phyloP scores from a whole-genome alignment of 169 alveolate species.

The Besnoitia besnoiti region DNA sequence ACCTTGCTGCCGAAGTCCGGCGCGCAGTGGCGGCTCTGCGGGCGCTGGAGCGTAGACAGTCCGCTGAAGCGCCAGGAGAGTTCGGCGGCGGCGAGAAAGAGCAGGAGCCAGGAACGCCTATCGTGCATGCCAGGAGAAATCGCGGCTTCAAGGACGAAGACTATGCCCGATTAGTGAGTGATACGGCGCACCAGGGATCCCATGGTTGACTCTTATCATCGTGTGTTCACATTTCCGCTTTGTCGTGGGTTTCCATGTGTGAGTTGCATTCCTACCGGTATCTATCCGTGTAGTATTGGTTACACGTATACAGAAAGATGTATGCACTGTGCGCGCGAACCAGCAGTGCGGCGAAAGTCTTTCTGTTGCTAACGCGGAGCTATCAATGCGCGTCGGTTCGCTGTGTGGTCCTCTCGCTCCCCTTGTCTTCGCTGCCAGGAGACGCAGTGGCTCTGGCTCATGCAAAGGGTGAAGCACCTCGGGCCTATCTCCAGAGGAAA shows the following conservation, averaged over 20 bases:
- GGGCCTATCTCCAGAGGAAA: constrained; percentile 7
- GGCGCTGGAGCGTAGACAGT: neutral
- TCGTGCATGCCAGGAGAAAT: neutral
- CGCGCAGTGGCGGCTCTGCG: neutral
- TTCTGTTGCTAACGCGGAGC: neutral
- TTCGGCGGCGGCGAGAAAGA: neutral
- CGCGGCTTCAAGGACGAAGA: neutral
- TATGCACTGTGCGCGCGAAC: neutral
- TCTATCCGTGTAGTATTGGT: too few species aligned
- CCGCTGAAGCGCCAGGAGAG: neutral
- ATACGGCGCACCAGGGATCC: neutral
- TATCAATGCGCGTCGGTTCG: neutral
- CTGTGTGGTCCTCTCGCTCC: neutral
- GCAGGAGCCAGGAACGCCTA: neutral
- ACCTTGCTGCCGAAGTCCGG: neutral
- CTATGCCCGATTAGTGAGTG: neutral
- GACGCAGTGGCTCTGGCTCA: neutral
- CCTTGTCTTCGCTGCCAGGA: neutral
- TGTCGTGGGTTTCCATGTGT: too few species aligned
- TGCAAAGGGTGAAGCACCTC: neutral
- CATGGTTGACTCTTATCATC: neutral
- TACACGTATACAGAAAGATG: neutral
- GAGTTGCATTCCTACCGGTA: too few species aligned
- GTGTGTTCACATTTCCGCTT: too few species aligned
- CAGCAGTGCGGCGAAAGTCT: neutral